Percentiles rank a stretch among this genome's conserved stretches.
Evolutionary conservation across 2,329 filamentous ascomycete genomes (phyloP).

Genomic region (Stachybotrys chlorohalonatus): DNA sequence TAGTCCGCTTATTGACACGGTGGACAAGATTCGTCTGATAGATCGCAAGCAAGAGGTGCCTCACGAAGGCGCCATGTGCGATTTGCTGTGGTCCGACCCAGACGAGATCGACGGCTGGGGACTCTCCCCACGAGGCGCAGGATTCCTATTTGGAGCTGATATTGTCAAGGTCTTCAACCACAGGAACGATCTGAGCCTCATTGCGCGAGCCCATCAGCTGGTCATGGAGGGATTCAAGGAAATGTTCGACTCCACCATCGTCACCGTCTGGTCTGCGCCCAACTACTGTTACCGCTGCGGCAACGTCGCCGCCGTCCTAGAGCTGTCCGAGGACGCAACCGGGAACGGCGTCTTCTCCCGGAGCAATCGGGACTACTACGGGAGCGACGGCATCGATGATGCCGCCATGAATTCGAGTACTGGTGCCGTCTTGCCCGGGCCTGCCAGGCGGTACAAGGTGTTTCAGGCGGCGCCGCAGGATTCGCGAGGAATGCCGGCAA

Average conservation of each 20-base stretch:
- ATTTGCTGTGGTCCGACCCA: constrained; percentile 94
- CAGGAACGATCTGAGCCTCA: constrained; percentile 81
- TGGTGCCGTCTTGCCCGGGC: constrained; percentile 47
- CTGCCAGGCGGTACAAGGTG: constrained; percentile 83
- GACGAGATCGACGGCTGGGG: constrained; percentile 98
- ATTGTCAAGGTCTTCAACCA: constrained; percentile 97
- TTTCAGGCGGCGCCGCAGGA: constrained; percentile 97
- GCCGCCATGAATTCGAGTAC: constrained; percentile 41
- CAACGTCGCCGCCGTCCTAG: constrained; percentile 90
- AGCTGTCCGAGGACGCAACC: constrained; percentile 80
- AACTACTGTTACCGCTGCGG: constrained; percentile 97
- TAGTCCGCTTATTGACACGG: constrained; percentile 80
- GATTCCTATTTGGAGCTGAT: constrained; percentile 90
- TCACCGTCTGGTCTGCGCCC: constrained; percentile 96
- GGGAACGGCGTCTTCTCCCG: constrained; percentile 61
- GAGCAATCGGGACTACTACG: constrained; percentile 60
- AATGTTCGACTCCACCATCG: constrained; percentile 94
- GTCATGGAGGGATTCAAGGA: constrained; percentile 99
- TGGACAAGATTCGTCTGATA: constrained; percentile 90
- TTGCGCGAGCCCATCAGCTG: constrained; percentile 90
- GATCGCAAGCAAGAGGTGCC: constrained; percentile 98
- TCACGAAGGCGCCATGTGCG: constrained; percentile 98
- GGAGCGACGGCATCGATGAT: constrained; percentile 40
- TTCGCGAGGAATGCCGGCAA: constrained; percentile 92
- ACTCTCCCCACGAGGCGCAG: constrained; percentile 83